These are phyloP conservation scores for Tylopilus plumbeoviolaceoides DNA, from an alignment of 768 basidiomycete species.

Conservation along the genomic window DNA sequence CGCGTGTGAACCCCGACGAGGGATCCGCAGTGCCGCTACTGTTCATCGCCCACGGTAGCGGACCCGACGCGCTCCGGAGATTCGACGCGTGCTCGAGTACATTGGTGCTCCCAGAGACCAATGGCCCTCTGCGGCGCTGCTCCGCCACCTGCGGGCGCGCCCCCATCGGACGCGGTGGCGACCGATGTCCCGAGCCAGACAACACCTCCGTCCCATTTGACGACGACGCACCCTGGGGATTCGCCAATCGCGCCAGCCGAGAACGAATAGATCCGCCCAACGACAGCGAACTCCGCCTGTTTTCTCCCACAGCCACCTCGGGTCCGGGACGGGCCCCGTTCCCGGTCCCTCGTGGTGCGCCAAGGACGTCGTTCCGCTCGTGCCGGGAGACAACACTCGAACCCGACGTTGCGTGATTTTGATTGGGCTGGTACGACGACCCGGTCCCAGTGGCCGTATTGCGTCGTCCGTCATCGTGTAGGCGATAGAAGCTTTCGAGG, in stretches of 20 bases:
- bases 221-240: slow-evolving; percentile 6
- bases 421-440: slow-evolving; percentile 11
- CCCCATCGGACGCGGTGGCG: slow-evolving; percentile 22
- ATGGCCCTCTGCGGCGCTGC: slow-evolving; percentile 9
- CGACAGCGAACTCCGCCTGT: slow-evolving; percentile 18
- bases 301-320: not conserved
- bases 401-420: slow-evolving; percentile 1
- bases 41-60: slow-evolving; percentile 13
- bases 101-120: slow-evolving; percentile 1
- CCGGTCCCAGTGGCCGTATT: slow-evolving; percentile 7
- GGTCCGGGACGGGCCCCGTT: slow-evolving; percentile 7
- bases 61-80: not conserved
- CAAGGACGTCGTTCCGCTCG: slow-evolving; percentile 7
- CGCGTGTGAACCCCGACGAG: slow-evolving; percentile 1
- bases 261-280: slow-evolving; percentile 26
- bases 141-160: slow-evolving; percentile 23
- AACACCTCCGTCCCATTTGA: slow-evolving; percentile 3
- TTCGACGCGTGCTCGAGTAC: slow-evolving; percentile 14
- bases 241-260: slow-evolving; percentile 23
- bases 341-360: not conserved
- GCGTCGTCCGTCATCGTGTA: slow-evolving; percentile 22
- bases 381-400: not conserved
- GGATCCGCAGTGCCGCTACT: not conserved
- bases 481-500: slow-evolving; percentile 21
- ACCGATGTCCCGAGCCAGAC: slow-evolving; percentile 18